Evolutionary conservation across 495 filamentous ascomycete genomes (phyloP), one percentile per base, ranked within the genome.

Genomic region (Amphirosellinia nigrospora): DNA sequence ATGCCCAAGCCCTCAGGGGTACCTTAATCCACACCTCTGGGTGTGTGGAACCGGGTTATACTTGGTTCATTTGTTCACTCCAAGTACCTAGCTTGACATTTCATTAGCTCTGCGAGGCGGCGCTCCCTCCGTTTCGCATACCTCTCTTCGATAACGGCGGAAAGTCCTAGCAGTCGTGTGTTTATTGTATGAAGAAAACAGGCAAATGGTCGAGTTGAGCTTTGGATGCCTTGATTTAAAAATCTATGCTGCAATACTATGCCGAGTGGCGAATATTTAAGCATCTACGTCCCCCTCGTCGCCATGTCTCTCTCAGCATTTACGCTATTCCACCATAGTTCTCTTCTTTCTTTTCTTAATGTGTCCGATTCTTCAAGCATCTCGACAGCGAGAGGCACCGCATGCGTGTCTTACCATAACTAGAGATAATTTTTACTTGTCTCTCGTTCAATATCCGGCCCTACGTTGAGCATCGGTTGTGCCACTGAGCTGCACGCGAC

Each of bases 401-500:
- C 36, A 39, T 48, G 23, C 28, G 2, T 52, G 52, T n/a, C 45
- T 26, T 39, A 10, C 63, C 7, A 41, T 26, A 30, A 1, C 28
- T 19, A 13, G 53, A 8, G 39, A 58, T 28, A 36, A 4, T 32
- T 10, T 28, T 30, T 21, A 16, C 41, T 15, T 36, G 28, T 59
- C 39, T n/a, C 28, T 65, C 34, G 63, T 53, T 53, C 13, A 41
- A n/a, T 30, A 26, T 16, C 6, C 46, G 61, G 15, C 3, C 23
- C 28, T 9, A 39, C 43, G 3, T 26, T 46, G 39, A 43, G 23
- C 8, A 4, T 43, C 13, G 21, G 30, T 41, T 62, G 45, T 32
- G 56, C 56, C 56, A 34, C 56, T 8, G 43, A 38, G 21, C 23
- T 62, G 21, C 66, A 69, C 45, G 32, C 66, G 32, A 65, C 28